phyloP scores from a whole-genome alignment of 164 flowering plant genomes.

The Cinnamomum micranthum region DNA sequence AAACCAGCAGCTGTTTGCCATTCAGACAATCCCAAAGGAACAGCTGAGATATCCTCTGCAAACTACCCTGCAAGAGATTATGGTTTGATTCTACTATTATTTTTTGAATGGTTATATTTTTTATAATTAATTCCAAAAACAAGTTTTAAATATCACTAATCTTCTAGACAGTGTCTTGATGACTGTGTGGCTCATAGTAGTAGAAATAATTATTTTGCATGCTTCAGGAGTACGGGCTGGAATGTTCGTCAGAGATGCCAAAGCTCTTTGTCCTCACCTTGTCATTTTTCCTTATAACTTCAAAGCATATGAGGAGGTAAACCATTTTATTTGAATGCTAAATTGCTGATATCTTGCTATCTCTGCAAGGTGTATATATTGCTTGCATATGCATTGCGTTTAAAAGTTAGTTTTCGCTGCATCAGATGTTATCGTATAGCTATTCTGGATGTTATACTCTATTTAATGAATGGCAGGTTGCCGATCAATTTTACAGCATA shows the following conservation, averaged over 20 bases:
- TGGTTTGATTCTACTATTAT: constrained; percentile 40
- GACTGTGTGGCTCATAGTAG: not conserved
- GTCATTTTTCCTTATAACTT: constrained; percentile 84
- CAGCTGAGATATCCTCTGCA: constrained; percentile 96
- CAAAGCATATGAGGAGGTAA: constrained; percentile 87
- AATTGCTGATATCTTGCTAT: not conserved
- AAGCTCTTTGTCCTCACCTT: constrained; percentile 86
- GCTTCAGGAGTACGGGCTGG: constrained; percentile 81
- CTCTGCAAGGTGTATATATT: not conserved
- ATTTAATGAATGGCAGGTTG: constrained; percentile 57
- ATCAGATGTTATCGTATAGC: not conserved
- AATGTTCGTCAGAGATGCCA: constrained; percentile 94
- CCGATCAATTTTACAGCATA: constrained; percentile 85
- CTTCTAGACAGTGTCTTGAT: not conserved
- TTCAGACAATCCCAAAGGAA: constrained; percentile 89
- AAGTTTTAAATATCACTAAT: too few species aligned
- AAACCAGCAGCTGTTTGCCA: constrained; percentile 95
- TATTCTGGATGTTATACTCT: not conserved
- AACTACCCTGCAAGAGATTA: constrained; percentile 87
- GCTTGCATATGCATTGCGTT: not conserved
- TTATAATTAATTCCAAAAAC: constrained; percentile 3
- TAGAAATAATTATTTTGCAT: not conserved
- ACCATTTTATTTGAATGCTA: not conserved
- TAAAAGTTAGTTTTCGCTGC: not conserved
- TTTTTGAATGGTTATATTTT: not conserved